These are phyloP conservation scores for Helotiales sp. DNA, from an alignment of 2,329 filamentous ascomycete genomes.

Conservation along the genomic window DNA sequence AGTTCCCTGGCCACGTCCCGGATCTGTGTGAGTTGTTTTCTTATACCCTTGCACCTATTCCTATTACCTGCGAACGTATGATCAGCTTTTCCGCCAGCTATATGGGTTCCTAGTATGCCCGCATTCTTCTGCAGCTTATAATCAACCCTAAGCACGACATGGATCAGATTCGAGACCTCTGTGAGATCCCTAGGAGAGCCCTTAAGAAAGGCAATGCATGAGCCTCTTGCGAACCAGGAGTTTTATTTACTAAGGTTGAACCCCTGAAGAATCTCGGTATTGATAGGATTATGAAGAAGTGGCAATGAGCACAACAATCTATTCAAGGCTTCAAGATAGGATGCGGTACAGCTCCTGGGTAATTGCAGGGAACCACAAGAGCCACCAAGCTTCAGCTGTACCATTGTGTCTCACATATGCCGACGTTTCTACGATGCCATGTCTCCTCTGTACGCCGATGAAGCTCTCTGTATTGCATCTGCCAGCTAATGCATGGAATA, in stretches of 20 bases:
- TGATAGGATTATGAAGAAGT: not conserved
- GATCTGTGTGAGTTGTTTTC: not conserved
- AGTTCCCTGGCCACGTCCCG: not conserved
- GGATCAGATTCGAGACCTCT: not conserved
- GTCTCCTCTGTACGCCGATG: not conserved
- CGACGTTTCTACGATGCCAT: not conserved
- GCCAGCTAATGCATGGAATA: not conserved
- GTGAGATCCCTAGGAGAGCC: not conserved
- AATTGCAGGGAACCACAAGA: not conserved
- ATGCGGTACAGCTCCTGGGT: not conserved
- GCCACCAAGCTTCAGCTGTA: not conserved
- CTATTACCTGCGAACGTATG: not conserved
- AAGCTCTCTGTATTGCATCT: not conserved
- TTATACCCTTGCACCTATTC: not conserved
- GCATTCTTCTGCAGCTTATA: not conserved
- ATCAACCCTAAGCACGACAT: not conserved
- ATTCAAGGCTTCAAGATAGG: not conserved
- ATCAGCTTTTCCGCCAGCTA: not conserved
- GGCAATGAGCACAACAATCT: not conserved
- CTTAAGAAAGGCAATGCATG: not conserved
- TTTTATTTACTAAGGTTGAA: not conserved
- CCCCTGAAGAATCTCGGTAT: not conserved
- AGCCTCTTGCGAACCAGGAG: not conserved
- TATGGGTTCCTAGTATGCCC: not conserved
- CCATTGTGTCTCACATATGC: not conserved